Evolutionary conservation across 169 alveolate species (phyloP).

Genomic region (Besnoitia besnoiti): DNA sequence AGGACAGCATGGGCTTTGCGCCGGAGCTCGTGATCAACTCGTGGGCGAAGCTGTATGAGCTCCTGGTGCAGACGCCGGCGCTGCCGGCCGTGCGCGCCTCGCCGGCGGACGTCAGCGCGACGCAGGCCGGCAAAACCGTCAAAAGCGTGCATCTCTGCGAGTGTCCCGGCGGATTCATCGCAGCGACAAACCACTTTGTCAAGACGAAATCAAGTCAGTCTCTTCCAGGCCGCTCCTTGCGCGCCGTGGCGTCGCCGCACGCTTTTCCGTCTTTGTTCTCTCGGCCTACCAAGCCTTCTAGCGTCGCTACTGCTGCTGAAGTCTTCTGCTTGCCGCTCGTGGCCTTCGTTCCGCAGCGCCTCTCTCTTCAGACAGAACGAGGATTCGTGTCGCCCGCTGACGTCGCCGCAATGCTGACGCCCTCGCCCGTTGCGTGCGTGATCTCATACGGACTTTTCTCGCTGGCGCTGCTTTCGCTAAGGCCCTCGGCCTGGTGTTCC

Average conservation of each 20-base stretch:
- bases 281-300: background rate
- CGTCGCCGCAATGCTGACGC: too few relatives aligned
- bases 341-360: too few relatives aligned
- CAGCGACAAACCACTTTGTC: conserved; percentile 77
- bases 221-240: too few relatives aligned
- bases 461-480: too few relatives aligned
- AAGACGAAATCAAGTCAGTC: conserved; percentile 66
- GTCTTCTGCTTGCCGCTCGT: too few relatives aligned
- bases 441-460: too few relatives aligned
- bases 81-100: conserved; percentile 38
- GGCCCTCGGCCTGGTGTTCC: too few relatives aligned
- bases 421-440: too few relatives aligned
- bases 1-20: conserved; percentile 29
- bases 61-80: conserved; percentile 49
- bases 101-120: conserved; percentile 39
- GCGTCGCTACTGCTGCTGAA: background rate
- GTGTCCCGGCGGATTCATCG: conserved; percentile 81
- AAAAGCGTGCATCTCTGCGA: conserved; percentile 78
- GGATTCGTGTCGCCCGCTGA: too few relatives aligned
- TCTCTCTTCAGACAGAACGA: too few relatives aligned
- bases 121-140: conserved; percentile 15
- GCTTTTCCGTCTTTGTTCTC: background rate
- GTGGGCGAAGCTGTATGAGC: conserved; percentile 70
- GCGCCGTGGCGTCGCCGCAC: too few relatives aligned
- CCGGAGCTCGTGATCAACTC: conserved; percentile 72